Evolutionary conservation across 2,329 filamentous ascomycete species (phyloP), one percentile per base, ranked within the genome.

Genomic region (Coniochaeta sp.): DNA sequence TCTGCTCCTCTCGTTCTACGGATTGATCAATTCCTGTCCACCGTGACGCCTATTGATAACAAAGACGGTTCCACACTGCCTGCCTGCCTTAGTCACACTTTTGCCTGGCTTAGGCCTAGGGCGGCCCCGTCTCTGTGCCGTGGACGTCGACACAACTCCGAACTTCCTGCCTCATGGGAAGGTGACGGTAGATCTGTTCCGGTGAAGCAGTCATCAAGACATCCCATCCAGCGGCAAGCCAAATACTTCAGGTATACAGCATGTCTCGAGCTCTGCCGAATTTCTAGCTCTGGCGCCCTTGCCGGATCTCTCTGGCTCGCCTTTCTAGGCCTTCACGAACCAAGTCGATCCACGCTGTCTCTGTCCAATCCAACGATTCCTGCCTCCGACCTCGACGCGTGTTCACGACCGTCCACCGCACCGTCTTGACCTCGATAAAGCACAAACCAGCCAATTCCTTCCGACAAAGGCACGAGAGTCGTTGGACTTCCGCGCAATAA

Each of bases 281-380:
- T 67, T 72, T 78, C 68, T 80, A 79, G 77, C 76, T 74, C 74
- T 77, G 77, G 77, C 77, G 71, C 66, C 69, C 69, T 71, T 72
- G 77, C 78, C 77, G 74, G 76, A 76, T 72, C 19, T 17, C 38
- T 44, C 40, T 50, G 57, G 52, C 58, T 44, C 60, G 55, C 57
- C 19, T 40, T 47, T 11, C 40, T 17, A 43, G 50, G 52, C 16
- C 24, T 33, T 12, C 31, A 31, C 31, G 31, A 38, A 57, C n/a
- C 16, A 24, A 34, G 19, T 57, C 54, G 54, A 57, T 3, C 6
- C n/a, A 22, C 28, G 31, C 54, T 36, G 6, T 31, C 47, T 24
- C 24, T 19, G 31, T n/a, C 38, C 58, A 36, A 59, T 50, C 40
- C n/a, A 33, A 59, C 22, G 22, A 26, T 2, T 12, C 36, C 17